Percentiles rank a stretch among this genome's conserved stretches.
Evolutionary conservation across 345 rosid species (phyloP).

Genomic region (Aquilaria sinensis): DNA sequence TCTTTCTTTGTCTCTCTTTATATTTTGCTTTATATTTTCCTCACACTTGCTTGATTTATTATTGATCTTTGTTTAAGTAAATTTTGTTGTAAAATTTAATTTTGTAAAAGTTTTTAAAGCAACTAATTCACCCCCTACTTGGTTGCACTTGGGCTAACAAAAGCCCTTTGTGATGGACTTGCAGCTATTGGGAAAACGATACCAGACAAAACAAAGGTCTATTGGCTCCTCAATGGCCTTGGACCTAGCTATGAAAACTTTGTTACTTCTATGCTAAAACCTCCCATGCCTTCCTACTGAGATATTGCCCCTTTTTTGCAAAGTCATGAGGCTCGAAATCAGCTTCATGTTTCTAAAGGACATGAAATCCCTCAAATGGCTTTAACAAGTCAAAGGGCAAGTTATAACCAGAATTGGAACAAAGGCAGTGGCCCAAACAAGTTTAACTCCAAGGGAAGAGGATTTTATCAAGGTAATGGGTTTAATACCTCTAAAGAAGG

Average conservation of each 20-base stretch:
- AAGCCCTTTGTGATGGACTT: conserved; percentile 1
- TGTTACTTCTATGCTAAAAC: background rate
- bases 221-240: background rate
- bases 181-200: background rate
- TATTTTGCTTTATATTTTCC: too few relatives aligned
- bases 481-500: background rate
- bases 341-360: background rate
- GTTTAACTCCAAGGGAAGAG: background rate
- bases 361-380: background rate
- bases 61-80: too few relatives aligned
- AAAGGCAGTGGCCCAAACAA: background rate
- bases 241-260: background rate
- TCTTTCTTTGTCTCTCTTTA: too few relatives aligned
- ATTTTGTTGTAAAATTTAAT: too few relatives aligned
- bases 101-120: too few relatives aligned
- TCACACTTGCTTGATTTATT: too few relatives aligned
- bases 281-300: background rate
- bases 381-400: background rate
- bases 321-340: background rate
- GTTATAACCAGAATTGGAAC: background rate
- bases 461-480: background rate
- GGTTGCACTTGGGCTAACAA: too few relatives aligned
- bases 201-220: background rate
- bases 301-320: background rate
- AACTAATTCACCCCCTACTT: too few relatives aligned